Evolutionary conservation across 768 basidiomycete genomes (phyloP).

Genomic region (Pisolithus orientalis): DNA sequence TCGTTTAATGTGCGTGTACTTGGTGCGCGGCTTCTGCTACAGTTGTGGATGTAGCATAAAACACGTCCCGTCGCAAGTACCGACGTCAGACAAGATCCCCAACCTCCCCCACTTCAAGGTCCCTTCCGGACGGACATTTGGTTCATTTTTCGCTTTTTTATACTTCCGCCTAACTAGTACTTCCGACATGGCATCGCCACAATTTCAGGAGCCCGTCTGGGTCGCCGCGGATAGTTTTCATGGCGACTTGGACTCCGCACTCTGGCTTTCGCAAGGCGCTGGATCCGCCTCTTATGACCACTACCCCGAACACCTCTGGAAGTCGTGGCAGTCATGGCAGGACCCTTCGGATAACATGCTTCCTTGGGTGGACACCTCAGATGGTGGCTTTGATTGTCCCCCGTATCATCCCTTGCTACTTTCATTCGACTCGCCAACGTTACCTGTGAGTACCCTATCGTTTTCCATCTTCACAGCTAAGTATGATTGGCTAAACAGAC

Average conservation of each 20-base stretch:
- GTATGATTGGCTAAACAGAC: slow-evolving; percentile 4
- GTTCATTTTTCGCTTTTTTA: neutral
- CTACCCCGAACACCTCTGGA: neutral
- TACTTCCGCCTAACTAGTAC: neutral
- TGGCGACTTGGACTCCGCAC: neutral
- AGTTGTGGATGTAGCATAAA: neutral
- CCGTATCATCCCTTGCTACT: neutral
- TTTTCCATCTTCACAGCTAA: neutral
- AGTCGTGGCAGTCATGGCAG: neutral
- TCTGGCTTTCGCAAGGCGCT: neutral
- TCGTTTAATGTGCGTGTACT: neutral
- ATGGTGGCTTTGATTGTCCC: neutral
- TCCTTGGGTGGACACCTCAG: neutral
- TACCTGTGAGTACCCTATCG: neutral
- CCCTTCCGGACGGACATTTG: neutral
- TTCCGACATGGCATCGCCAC: slow-evolving; percentile 1
- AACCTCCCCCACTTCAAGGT: neutral
- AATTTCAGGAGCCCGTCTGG: neutral
- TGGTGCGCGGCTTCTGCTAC: neutral
- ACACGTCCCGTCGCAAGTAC: neutral
- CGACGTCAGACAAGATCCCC: neutral
- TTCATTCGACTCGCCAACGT: neutral
- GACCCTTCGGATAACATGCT: neutral
- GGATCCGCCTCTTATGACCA: neutral
- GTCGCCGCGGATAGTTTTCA: neutral